phyloP scores from a whole-genome alignment of 495 filamentous ascomycete species.

The Penicillium ochrochloron region DNA sequence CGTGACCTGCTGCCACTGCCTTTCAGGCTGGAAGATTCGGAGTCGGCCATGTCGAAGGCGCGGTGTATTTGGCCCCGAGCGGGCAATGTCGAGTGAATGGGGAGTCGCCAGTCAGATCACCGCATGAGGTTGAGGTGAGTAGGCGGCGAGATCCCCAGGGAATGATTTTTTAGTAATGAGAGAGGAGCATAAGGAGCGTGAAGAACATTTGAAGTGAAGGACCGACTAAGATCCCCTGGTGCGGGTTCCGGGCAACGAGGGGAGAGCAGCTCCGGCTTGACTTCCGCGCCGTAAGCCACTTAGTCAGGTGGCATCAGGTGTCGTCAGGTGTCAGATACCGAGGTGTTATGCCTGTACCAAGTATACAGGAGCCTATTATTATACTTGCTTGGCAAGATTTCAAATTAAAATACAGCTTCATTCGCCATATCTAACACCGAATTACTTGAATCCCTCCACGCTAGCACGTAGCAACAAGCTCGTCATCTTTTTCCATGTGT shows the following conservation, averaged over 20 bases:
- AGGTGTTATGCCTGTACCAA: background rate
- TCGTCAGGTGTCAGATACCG: conserved; percentile 1
- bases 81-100: conserved; percentile 8
- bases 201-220: background rate
- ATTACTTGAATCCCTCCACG: background rate
- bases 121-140: conserved; percentile 10
- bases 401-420: background rate
- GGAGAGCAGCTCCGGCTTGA: conserved; percentile 5
- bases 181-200: conserved; percentile 10
- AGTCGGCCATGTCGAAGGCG: conserved; percentile 35
- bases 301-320: conserved; percentile 17
- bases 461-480: background rate
- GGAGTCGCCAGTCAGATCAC: conserved; percentile 9
- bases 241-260: conserved; percentile 5
- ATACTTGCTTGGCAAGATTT: background rate
- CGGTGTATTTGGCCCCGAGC: conserved; percentile 14
- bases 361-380: background rate
- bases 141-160: background rate
- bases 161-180: background rate
- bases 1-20: conserved; percentile 28
- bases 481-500: background rate
- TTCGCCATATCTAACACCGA: too few relatives aligned
- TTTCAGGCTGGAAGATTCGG: conserved; percentile 36
- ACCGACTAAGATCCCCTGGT: conserved; percentile 10
- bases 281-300: conserved; percentile 1